Base-by-base conservation (phyloP, 352 stramenopile genomes). In the Globisporangium perplexum region DNA sequence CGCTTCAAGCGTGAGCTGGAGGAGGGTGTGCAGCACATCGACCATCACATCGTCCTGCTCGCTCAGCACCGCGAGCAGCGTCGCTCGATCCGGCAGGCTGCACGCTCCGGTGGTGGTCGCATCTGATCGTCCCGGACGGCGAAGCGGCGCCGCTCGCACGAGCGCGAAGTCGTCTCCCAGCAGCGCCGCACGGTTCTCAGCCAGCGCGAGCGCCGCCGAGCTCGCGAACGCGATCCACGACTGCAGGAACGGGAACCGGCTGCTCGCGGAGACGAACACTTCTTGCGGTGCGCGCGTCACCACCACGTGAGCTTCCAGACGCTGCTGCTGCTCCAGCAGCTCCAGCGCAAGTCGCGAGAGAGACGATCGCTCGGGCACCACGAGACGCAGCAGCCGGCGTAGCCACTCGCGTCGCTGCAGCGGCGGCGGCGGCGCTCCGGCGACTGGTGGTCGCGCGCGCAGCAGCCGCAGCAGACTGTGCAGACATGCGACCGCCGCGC, bases 11-110 rank as follows among this genome's bases (percentile, higher is more conserved):
- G 51, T 35, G 31, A 80, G 71, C 8, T 62, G 52, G 28, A 71
- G 66, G 18, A 88, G 61, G 20, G 64, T 55, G 18, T 80, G 59
- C 3, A 83, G 59, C n/a, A 85, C 72, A 47, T 86, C 71, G 23
- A 90, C 57, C 65, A 90, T 69, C 22, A 82, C 66, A 46, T 88
- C 75, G 38, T 90, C 79, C 68, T 90, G 77, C 48, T 90, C 79
- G 23, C 67, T 71, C 12, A 90, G 56, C 18, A 87, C 57, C 12
- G 42, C 50, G n/a, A 88, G 65, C 20, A 88, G 47, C n/a, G 65
- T 59, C 26, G 47, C 22, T 14, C 77, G 65, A 42, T 41, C n/a
- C 15, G 36, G 45, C n/a, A 52, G 20, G 7, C 31, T 36, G 31
- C 11, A 7, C 31, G 12, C 31, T 14, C 31, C 11, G 31, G 31